Base-by-base conservation (phyloP, 139 green algal species). In the Chlorella sp. region DNA sequence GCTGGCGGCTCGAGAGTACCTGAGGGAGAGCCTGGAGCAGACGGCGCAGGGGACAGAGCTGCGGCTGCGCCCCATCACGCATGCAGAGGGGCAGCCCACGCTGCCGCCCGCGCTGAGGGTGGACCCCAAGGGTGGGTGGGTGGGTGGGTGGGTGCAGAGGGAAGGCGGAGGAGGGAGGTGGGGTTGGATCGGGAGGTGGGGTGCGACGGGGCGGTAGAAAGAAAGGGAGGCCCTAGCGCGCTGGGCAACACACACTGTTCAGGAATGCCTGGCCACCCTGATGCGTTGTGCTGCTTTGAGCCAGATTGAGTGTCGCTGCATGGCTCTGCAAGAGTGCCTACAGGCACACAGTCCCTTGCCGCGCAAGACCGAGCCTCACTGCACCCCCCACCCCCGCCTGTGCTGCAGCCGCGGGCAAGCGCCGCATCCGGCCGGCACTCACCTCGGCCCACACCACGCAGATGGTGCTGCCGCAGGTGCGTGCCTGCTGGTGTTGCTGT, bases 361-460 rank as follows among this genome's bases (percentile, higher is more conserved):
- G 39, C 24, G 64, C 2, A 3, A n/a, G 34, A 2, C 77, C 32
- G 39, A 61, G 16, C 37, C 7, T 53, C 11, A 16, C 7, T 34
- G 2, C 82, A 53, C 16, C 60, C 15, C 61, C 78, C 39, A 14
- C 32, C 9, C 81, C 32, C 81, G 37, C 42, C 61, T 30, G 36
- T 34, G 22, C 48, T 85, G 48, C 83, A 76, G 57, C 19, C 39
- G 78, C 73, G 21, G 36, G 81, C 89, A 76, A 86, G 16, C 90
- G 83, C 60, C 69, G 60, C 1, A 93, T 98, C 15, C 42, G 86
- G 4, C 96, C 95, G 0, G 66, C 78, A 28, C 86, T 92, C 68
- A 97, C 96, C 0, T 80, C 92, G 16, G 92, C 95, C 5, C 95
- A 98, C 92, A 95, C 95, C 93, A 98, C 96, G 14, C 96, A 97